Conservation (phyloP, 2,329 filamentous ascomycete genomes). For the Fusarium sublunatum region DNA sequence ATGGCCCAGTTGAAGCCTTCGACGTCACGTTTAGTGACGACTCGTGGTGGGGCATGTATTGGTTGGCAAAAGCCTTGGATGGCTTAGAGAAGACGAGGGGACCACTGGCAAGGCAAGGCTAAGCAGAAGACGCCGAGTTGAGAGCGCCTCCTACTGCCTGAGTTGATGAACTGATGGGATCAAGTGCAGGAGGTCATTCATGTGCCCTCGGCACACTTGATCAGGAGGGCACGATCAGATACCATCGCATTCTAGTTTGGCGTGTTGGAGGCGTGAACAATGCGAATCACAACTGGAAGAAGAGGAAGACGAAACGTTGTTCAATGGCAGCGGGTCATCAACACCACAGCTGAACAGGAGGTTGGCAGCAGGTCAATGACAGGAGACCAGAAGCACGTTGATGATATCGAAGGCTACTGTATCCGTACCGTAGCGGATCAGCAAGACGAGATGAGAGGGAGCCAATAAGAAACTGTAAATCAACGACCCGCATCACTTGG, state of each 20-base stretch:
- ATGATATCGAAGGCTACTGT: constrained; percentile 17
- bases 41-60: constrained; percentile 26
- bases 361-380: constrained; percentile 4
- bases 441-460: constrained; percentile 15
- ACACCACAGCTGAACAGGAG: constrained; percentile 4
- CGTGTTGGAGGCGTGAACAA: constrained; percentile 24
- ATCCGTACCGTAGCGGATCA: neutral
- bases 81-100: constrained; percentile 14
- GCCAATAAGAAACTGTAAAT: constrained; percentile 24
- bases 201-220: constrained; percentile 7
- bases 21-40: constrained; percentile 29
- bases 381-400: constrained; percentile 6
- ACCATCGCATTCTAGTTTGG: constrained; percentile 12
- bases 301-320: neutral
- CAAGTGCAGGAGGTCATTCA: neutral
- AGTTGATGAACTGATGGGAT: constrained; percentile 8
- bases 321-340: constrained; percentile 1
- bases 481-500: constrained; percentile 25
- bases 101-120: constrained; percentile 23
- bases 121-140: constrained; percentile 29
- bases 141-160: constrained; percentile 15
- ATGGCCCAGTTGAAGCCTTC: constrained; percentile 5
- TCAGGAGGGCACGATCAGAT: constrained; percentile 4
- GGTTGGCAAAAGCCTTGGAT: constrained; percentile 17
- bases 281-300: constrained; percentile 10